phyloP scores from a whole-genome alignment of 257 asterid species.

The Solanum corneliomulleri region DNA sequence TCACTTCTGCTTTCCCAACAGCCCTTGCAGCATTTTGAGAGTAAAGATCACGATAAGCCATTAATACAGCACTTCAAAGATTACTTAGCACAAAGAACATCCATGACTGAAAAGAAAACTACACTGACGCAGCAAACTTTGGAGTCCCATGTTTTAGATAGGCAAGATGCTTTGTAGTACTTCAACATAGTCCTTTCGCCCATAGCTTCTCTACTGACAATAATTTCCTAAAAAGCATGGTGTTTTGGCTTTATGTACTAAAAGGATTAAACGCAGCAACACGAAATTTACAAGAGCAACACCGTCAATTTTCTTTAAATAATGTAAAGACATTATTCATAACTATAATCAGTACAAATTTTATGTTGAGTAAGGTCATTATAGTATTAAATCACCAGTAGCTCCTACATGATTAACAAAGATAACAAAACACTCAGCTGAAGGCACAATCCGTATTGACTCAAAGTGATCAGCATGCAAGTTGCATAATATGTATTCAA shows the following conservation, averaged over 20 bases:
- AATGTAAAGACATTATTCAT: background rate
- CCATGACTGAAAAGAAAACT: background rate
- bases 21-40: constrained; percentile 84
- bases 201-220: constrained; percentile 75
- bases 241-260: background rate
- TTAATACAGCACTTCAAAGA: background rate
- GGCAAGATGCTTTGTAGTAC: constrained; percentile 72
- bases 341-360: background rate
- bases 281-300: background rate
- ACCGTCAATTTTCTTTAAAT: background rate
- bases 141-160: constrained; percentile 64
- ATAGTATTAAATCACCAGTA: background rate
- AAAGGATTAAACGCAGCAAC: background rate
- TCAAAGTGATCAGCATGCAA: background rate
- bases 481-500: background rate
- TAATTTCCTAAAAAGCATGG: constrained; percentile 28
- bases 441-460: background rate
- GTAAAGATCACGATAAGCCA: background rate
- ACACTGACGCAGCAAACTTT: constrained; percentile 72
- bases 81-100: background rate
- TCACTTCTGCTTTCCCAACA: constrained; percentile 45
- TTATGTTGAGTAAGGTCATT: background rate
- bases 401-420: background rate
- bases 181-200: constrained; percentile 77
- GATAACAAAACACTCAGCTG: background rate